These are phyloP conservation scores for Leucosporidium yakuticum DNA, from an alignment of 768 basidiomycete genomes.

Conservation along the genomic window DNA sequence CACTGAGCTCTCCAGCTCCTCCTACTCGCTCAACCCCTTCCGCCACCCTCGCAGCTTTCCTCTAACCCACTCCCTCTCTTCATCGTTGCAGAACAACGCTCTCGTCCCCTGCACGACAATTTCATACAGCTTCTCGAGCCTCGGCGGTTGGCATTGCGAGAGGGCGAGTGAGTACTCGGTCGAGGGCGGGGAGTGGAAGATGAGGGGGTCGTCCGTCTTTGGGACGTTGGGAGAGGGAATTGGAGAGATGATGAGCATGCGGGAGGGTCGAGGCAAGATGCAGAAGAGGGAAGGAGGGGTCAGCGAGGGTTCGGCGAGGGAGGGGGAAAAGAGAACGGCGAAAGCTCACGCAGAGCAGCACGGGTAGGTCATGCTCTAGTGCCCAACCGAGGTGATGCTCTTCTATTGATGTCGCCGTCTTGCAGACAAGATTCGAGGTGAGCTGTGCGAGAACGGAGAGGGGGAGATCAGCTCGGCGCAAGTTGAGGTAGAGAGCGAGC, in stretches of 20 bases:
- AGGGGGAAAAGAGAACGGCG: neutral
- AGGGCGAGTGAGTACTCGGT: neutral
- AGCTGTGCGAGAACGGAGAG: neutral
- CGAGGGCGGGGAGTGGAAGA: neutral
- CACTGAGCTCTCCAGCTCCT: too few relatives aligned
- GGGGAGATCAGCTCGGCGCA: neutral
- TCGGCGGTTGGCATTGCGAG: neutral
- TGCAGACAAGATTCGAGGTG: slow-evolving; percentile 2
- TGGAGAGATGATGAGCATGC: too few relatives aligned
- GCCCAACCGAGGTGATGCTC: slow-evolving; percentile 1
- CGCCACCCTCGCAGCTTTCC: neutral
- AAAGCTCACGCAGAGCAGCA: neutral
- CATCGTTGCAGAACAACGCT: neutral
- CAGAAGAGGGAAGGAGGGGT: too few relatives aligned
- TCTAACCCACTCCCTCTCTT: neutral
- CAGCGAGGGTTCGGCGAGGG: too few relatives aligned
- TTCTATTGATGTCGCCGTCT: neutral
- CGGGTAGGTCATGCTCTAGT: neutral
- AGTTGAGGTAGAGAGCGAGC: neutral
- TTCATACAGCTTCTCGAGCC: neutral
- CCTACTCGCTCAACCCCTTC: too few relatives aligned
- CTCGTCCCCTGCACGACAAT: neutral
- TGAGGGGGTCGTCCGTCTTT: slow-evolving; percentile 3
- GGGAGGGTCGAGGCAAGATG: too few relatives aligned
- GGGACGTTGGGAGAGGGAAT: neutral